phyloP scores from a whole-genome alignment of 1,284 basidiomycete species.

The Irpex lacteus region DNA sequence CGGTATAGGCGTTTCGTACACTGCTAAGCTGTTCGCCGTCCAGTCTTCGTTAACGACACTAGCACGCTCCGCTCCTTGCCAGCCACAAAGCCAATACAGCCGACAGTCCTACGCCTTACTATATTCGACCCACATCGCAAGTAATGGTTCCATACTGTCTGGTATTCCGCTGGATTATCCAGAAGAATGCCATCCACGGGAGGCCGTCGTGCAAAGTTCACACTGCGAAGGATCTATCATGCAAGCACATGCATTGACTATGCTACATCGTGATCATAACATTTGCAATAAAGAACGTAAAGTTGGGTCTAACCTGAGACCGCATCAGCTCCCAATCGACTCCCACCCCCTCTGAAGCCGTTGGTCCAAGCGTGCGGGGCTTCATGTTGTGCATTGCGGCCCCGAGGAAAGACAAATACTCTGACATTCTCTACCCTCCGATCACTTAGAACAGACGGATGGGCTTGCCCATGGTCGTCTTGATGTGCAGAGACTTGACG shows the following conservation, averaged over 20 bases:
- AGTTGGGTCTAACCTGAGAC: constrained; percentile 14
- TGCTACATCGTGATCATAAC: constrained; percentile 1
- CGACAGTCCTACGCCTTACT: background rate
- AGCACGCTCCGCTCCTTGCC: background rate
- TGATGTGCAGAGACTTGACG: constrained; percentile 98
- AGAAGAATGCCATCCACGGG: background rate
- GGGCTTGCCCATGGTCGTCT: constrained; percentile 99
- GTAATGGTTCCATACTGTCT: background rate
- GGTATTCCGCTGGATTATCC: background rate
- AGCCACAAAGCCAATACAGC: background rate
- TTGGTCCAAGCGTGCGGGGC: constrained; percentile 93
- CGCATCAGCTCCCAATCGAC: constrained; percentile 85
- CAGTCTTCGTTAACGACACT: too few relatives aligned
- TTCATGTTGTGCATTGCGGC: constrained; percentile 80
- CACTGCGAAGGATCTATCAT: background rate
- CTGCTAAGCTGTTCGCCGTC: background rate
- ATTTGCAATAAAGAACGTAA: background rate
- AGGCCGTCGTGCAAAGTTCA: background rate
- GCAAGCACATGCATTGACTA: background rate
- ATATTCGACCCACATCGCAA: background rate
- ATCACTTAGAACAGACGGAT: constrained; percentile 81
- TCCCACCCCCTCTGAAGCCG: constrained; percentile 61
- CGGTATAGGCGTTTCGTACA: background rate
- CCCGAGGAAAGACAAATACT: constrained; percentile 16
- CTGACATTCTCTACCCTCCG: constrained; percentile 12